Percentiles rank a stretch among this genome's conserved stretches.
These are phyloP conservation scores for Gamsiella multidivaricata DNA, from an alignment of 192 early-diverging fungal species.

Conservation along the genomic window DNA sequence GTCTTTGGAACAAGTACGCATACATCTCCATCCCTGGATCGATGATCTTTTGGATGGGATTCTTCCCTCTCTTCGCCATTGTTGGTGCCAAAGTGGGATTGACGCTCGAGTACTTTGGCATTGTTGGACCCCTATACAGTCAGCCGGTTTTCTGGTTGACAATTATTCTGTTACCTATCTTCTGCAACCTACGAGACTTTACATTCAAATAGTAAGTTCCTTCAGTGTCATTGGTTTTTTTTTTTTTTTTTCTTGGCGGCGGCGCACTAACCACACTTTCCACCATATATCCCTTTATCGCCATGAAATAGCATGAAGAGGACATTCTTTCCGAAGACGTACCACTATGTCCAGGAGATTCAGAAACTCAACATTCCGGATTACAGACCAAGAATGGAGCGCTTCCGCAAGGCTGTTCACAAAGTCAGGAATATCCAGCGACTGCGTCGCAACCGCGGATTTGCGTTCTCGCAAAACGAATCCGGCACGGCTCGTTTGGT, in stretches of 20 bases:
- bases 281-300: too few relatives aligned
- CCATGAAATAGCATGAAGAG: slow-evolving; percentile 75
- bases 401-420: slow-evolving; percentile 98
- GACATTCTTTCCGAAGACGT: slow-evolving; percentile 82
- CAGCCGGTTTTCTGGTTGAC: slow-evolving; percentile 88
- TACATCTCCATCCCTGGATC: slow-evolving; percentile 91
- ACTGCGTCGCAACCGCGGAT: slow-evolving; percentile 91
- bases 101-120: slow-evolving; percentile 81
- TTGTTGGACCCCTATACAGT: slow-evolving; percentile 71
- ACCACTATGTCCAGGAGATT: slow-evolving; percentile 99
- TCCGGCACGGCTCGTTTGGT: slow-evolving; percentile 71
- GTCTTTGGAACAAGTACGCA: slow-evolving; percentile 96
- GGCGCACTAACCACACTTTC: too few relatives aligned
- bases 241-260: neutral
- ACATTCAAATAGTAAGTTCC: slow-evolving; percentile 97
- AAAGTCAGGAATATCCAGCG: slow-evolving; percentile 97
- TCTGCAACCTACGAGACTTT: slow-evolving; percentile 90
- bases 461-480: slow-evolving; percentile 98
- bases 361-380: slow-evolving; percentile 99
- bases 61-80: slow-evolving; percentile 85
- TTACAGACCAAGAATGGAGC: slow-evolving; percentile 96
- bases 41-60: slow-evolving; percentile 87
- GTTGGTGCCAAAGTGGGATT: slow-evolving; percentile 75
- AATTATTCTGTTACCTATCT: slow-evolving; percentile 83
- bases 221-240: too few relatives aligned